phyloP scores from a whole-genome alignment of 495 filamentous ascomycete species.

The Annulohypoxylon bovei region DNA sequence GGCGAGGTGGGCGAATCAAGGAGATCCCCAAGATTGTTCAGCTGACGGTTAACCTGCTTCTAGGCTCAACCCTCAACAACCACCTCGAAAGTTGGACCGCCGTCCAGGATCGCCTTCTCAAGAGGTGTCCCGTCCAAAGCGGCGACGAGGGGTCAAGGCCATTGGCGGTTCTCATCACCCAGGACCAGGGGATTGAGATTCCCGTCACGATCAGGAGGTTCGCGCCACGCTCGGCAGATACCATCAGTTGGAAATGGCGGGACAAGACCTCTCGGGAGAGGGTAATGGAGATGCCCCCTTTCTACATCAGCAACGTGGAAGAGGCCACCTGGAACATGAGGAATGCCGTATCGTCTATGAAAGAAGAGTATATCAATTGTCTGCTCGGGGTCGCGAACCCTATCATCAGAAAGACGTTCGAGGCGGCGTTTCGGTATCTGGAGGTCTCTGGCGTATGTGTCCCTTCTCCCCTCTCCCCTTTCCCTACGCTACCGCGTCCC shows the following conservation, averaged over 20 bases:
- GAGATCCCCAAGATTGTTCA: not conserved
- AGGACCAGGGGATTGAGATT: conserved; percentile 4
- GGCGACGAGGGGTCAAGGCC: not conserved
- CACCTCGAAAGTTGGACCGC: not conserved
- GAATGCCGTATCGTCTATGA: not conserved
- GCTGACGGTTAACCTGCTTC: not conserved
- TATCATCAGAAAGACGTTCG: conserved; percentile 3
- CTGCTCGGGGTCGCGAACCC: not conserved
- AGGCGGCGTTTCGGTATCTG: conserved; percentile 1
- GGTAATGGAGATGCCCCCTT: conserved; percentile 6
- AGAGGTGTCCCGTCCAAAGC: not conserved
- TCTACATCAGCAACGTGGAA: not conserved
- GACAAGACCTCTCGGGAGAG: not conserved
- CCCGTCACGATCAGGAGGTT: not conserved
- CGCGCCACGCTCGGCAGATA: not conserved
- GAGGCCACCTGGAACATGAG: not conserved
- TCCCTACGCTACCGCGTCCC: not conserved
- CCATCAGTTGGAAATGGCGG: conserved; percentile 7
- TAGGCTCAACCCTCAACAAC: conserved; percentile 8
- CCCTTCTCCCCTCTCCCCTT: too few relatives aligned
- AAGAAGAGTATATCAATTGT: conserved; percentile 5
- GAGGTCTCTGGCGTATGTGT: not conserved
- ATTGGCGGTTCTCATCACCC: not conserved
- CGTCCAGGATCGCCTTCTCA: not conserved
- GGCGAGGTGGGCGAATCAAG: conserved; percentile 1